Percentiles rank a stretch among this genome's conserved stretches.
Conservation (phyloP, 495 filamentous ascomycete species). For the Glarea lozoyensis region DNA sequence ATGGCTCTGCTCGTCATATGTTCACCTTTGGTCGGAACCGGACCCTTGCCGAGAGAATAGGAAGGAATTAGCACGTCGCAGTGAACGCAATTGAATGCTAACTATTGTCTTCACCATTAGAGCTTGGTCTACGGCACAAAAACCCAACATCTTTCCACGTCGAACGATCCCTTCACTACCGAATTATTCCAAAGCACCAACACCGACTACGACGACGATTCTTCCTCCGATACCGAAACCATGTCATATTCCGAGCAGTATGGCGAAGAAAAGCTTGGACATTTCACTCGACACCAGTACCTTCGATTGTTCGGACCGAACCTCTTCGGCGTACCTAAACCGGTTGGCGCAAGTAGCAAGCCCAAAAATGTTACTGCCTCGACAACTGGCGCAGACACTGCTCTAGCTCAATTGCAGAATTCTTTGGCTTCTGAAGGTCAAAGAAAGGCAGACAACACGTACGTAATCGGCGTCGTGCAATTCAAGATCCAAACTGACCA, state of each 20-base stretch:
- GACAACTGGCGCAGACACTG: too few relatives aligned
- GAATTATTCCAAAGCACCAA: conserved; percentile 14
- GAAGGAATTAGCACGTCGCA: too few relatives aligned
- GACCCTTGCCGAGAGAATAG: too few relatives aligned
- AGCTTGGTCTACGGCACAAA: conserved; percentile 45
- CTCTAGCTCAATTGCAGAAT: conserved; percentile 28
- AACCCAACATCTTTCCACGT: conserved; percentile 39
- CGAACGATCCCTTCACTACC: conserved; percentile 12
- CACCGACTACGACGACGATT: conserved; percentile 14
- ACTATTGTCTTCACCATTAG: conserved; percentile 21
- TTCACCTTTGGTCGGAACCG: too few relatives aligned
- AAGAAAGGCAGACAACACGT: conserved; percentile 43
- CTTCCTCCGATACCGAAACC: conserved; percentile 38
- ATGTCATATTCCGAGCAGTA: conserved; percentile 30
- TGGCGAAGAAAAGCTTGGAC: background rate
- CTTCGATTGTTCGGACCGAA: background rate
- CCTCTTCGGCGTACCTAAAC: too few relatives aligned
- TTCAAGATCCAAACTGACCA: conserved; percentile 27
- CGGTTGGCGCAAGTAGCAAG: too few relatives aligned
- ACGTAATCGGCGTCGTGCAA: conserved; percentile 20
- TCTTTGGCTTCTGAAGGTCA: conserved; percentile 27
- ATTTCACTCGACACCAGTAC: conserved; percentile 25
- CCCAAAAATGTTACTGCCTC: background rate
- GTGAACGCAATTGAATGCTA: too few relatives aligned
- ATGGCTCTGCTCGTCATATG: conserved; percentile 1